Percentiles rank a stretch among this genome's conserved stretches.
phyloP scores from a whole-genome alignment of 208 protist species.

The Blastocrithidia nonstop region DNA sequence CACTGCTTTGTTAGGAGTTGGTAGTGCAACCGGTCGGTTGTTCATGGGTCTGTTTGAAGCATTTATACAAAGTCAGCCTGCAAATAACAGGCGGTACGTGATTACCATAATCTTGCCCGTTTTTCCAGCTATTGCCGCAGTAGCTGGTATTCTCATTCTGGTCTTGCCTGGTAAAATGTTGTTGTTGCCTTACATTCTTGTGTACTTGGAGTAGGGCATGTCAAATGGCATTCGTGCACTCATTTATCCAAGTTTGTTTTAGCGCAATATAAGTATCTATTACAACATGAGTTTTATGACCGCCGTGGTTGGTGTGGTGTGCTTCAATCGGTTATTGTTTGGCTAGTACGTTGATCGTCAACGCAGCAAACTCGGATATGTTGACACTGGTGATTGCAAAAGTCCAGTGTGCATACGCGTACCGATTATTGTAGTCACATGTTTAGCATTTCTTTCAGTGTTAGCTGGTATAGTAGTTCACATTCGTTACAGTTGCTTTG shows the following conservation, averaged over 20 bases:
- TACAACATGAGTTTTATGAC: slow-evolving; percentile 55
- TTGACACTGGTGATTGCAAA: slow-evolving; percentile 16
- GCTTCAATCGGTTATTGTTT: slow-evolving; percentile 57
- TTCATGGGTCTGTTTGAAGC: slow-evolving; percentile 47
- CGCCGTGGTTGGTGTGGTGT: slow-evolving; percentile 34
- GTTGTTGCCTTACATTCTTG: slow-evolving; percentile 44
- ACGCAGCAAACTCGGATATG: slow-evolving; percentile 23
- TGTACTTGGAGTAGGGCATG: slow-evolving; percentile 54
- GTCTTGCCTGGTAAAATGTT: slow-evolving; percentile 34
- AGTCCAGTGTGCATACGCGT: slow-evolving; percentile 16
- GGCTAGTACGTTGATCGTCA: slow-evolving; percentile 31
- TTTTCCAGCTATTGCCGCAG: slow-evolving; percentile 23
- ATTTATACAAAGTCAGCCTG: slow-evolving; percentile 35
- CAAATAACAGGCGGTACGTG: slow-evolving; percentile 21
- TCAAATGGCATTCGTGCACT: slow-evolving; percentile 35
- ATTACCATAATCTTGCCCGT: slow-evolving; percentile 31
- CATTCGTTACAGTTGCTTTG: slow-evolving; percentile 33
- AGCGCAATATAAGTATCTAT: slow-evolving; percentile 24
- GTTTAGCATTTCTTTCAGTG: slow-evolving; percentile 14
- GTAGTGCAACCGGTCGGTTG: slow-evolving; percentile 34
- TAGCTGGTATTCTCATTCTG: slow-evolving; percentile 39
- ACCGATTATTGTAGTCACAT: slow-evolving; percentile 32
- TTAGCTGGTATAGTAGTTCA: slow-evolving; percentile 21
- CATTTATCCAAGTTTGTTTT: slow-evolving; percentile 43
- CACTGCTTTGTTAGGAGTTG: slow-evolving; percentile 45